Evolutionary conservation across 345 rosid genomes (phyloP).

Genomic region (Moricandia moricandioides): DNA sequence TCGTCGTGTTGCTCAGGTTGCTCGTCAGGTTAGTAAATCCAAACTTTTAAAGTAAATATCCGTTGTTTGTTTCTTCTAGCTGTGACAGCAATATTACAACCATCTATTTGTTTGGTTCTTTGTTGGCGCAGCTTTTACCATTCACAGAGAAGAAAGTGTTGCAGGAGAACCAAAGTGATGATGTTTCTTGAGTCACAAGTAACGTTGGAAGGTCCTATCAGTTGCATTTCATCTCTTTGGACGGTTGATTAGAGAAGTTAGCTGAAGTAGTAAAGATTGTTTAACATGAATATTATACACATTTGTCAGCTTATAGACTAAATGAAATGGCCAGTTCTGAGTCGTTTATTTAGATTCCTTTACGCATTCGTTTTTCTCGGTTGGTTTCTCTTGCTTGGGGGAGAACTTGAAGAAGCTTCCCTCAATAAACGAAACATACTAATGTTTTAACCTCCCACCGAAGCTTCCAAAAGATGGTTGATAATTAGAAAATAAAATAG

Average conservation of each 20-base stretch:
- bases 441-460: background rate
- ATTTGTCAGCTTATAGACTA: constrained; percentile 12
- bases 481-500: background rate
- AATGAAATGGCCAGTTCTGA: constrained; percentile 26
- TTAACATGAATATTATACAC: background rate
- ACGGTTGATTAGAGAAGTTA: constrained; percentile 23
- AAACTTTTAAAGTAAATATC: background rate
- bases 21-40: constrained; percentile 61
- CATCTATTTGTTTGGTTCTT: background rate
- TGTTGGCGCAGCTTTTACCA: constrained; percentile 52
- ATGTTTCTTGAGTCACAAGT: constrained; percentile 32
- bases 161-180: constrained; percentile 33
- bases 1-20: constrained; percentile 52
- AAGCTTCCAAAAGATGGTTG: constrained; percentile 6
- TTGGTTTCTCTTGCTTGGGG: background rate
- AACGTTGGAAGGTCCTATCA: background rate
- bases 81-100: constrained; percentile 1
- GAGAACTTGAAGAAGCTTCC: background rate
- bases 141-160: constrained; percentile 48
- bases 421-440: background rate
- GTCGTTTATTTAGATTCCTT: background rate
- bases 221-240: background rate
- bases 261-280: background rate
- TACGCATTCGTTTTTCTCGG: background rate
- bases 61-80: background rate